Percentiles rank a stretch among this genome's conserved stretches.
These are phyloP conservation scores for Colletotrichum sansevieriae DNA, from an alignment of 2,329 filamentous ascomycete genomes.

Conservation along the genomic window DNA sequence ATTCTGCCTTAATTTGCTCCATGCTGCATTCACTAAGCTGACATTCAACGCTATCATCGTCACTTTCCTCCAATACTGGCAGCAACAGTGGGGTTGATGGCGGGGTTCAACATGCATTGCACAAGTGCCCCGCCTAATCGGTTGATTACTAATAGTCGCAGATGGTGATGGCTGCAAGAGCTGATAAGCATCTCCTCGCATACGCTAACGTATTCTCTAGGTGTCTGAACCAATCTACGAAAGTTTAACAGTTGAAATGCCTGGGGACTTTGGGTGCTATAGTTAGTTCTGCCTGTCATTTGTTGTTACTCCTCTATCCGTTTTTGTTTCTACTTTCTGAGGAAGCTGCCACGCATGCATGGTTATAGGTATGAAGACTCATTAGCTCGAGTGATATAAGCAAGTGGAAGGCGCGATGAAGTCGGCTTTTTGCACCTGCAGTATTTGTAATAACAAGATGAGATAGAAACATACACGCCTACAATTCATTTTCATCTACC, in stretches of 20 bases:
- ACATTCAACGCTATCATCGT: slow-evolving; percentile 21
- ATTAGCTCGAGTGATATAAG: no score
- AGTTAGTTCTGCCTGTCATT: no score
- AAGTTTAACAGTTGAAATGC: slow-evolving; percentile 29
- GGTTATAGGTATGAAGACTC: no score
- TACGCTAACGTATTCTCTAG: neutral
- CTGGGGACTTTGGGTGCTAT: neutral
- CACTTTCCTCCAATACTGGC: slow-evolving; percentile 29
- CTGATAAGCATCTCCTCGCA: no score
- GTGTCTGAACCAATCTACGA: slow-evolving; percentile 12
- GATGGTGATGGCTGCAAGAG: neutral
- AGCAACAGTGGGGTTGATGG: slow-evolving; percentile 16
- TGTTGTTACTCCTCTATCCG: no score
- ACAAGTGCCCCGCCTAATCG: slow-evolving; percentile 11
- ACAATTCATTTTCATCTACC: no score
- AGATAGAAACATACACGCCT: no score
- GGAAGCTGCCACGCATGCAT: no score
- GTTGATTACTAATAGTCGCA: neutral
- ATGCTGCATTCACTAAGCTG: slow-evolving; percentile 3
- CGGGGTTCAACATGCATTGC: slow-evolving; percentile 26
- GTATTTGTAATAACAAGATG: no score
- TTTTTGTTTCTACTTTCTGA: no score
- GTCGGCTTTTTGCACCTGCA: no score
- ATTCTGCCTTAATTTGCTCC: neutral
- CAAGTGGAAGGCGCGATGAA: no score